phyloP scores from a whole-genome alignment of 805 yeast species.

The Saccharomyces jurei region DNA sequence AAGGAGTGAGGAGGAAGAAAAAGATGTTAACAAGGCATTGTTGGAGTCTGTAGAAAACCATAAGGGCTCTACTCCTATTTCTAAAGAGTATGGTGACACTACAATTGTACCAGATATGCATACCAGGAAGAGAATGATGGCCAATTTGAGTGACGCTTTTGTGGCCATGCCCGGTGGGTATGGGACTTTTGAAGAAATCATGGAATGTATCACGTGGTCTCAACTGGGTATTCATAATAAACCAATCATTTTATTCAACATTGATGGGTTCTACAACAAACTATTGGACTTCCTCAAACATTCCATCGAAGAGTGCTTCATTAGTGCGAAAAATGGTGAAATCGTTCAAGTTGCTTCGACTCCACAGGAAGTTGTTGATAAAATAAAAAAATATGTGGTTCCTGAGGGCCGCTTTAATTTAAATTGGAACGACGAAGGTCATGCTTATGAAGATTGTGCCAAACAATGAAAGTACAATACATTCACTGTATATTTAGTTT shows the following conservation, averaged over 20 bases:
- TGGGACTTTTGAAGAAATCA: constrained; percentile 81
- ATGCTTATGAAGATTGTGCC: not conserved
- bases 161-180: constrained; percentile 89
- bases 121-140: constrained; percentile 81
- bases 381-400: constrained; percentile 50
- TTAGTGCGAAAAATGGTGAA: constrained; percentile 55
- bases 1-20: constrained; percentile 37
- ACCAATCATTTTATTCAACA: constrained; percentile 72
- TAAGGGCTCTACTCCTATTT: constrained; percentile 55
- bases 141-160: constrained; percentile 76
- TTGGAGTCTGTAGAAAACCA: constrained; percentile 51
- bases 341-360: constrained; percentile 63
- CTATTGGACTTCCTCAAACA: constrained; percentile 53
- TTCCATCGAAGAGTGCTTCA: constrained; percentile 58
- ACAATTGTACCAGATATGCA: constrained; percentile 85
- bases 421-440: constrained; percentile 46
- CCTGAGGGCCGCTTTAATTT: constrained; percentile 71
- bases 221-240: constrained; percentile 79
- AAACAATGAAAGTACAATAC: not conserved
- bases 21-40: constrained; percentile 40
- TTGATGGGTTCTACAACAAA: constrained; percentile 72
- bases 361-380: constrained; percentile 57
- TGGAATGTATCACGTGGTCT: constrained; percentile 87
- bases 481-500: not conserved
- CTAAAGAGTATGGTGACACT: constrained; percentile 57